Evolutionary conservation across 2,329 filamentous ascomycete genomes (phyloP).

Genomic region (Phyllosticta ampelicida): DNA sequence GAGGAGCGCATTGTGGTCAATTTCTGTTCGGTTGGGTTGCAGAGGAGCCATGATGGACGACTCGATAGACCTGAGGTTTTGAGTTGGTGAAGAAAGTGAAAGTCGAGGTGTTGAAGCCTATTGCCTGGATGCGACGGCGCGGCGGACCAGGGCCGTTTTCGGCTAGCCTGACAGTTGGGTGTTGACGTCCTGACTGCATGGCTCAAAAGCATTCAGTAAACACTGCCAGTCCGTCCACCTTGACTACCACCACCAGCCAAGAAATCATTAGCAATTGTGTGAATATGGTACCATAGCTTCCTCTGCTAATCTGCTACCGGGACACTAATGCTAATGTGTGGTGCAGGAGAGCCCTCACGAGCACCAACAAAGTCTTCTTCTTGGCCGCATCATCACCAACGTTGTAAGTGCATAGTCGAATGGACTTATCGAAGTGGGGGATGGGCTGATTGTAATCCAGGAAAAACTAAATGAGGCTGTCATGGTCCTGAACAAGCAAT

Average conservation of each 20-base stretch:
- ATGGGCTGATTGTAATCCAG: conserved; percentile 36
- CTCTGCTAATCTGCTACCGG: no score
- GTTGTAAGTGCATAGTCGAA: conserved; percentile 56
- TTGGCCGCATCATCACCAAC: conserved; percentile 94
- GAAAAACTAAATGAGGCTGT: conserved; percentile 96
- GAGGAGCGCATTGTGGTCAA: conserved; percentile 69
- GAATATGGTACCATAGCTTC: not conserved
- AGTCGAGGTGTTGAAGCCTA: not conserved
- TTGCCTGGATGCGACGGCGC: not conserved
- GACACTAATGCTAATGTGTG: not conserved
- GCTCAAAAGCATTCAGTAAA: conserved; percentile 4
- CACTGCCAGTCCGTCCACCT: not conserved
- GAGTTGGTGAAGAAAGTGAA: not conserved
- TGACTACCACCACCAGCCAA: not conserved
- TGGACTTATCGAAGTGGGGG: not conserved
- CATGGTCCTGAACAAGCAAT: conserved; percentile 80
- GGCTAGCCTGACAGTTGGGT: not conserved
- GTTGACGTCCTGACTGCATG: conserved; percentile 3
- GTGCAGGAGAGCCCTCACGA: conserved; percentile 85
- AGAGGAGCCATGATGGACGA: conserved; percentile 43
- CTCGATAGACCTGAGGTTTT: not conserved
- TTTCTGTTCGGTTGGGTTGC: conserved; percentile 63
- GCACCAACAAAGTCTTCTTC: conserved; percentile 86
- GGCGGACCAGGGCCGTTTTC: not conserved
- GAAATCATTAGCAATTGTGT: not conserved